phyloP scores from a whole-genome alignment of 2,329 filamentous ascomycete species.

The Furcasterigmium sp. region DNA sequence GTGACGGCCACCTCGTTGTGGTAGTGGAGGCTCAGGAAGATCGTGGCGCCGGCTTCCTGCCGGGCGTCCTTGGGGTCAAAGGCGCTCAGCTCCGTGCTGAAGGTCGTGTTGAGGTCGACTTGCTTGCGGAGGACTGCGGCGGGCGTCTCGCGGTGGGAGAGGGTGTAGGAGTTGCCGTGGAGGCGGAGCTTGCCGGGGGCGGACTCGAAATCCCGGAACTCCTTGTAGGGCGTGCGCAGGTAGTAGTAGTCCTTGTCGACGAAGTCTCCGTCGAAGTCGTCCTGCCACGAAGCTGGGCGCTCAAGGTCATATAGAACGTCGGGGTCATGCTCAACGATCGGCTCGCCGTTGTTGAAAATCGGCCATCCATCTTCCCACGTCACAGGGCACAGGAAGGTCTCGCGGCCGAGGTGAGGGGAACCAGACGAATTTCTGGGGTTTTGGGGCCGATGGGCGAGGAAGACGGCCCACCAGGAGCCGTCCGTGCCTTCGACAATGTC shows the following conservation, averaged over 20 bases:
- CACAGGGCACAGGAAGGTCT: constrained; percentile 11
- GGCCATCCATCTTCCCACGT: constrained; percentile 12
- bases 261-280: constrained; percentile 11
- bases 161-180: constrained; percentile 8
- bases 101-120: constrained; percentile 10
- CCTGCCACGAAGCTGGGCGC: constrained; percentile 6
- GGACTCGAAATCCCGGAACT: constrained; percentile 9
- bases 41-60: constrained; percentile 9
- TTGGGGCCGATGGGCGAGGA: constrained; percentile 10
- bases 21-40: constrained; percentile 12
- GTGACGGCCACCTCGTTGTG: constrained; percentile 10
- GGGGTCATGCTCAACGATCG: constrained; percentile 8
- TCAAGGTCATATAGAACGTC: constrained; percentile 10
- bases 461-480: constrained; percentile 12
- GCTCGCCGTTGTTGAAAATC: constrained; percentile 8
- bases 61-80: constrained; percentile 6
- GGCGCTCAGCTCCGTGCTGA: constrained; percentile 9
- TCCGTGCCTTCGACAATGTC: constrained; percentile 9
- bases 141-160: constrained; percentile 10
- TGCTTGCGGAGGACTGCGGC: constrained; percentile 11
- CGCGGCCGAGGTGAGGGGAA: constrained; percentile 9
- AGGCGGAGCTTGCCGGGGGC: constrained; percentile 9
- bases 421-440: constrained; percentile 7
- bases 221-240: constrained; percentile 10
- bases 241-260: constrained; percentile 11